These are phyloP conservation scores for Suillus sp. DNA, from an alignment of 768 basidiomycete genomes.

Conservation along the genomic window DNA sequence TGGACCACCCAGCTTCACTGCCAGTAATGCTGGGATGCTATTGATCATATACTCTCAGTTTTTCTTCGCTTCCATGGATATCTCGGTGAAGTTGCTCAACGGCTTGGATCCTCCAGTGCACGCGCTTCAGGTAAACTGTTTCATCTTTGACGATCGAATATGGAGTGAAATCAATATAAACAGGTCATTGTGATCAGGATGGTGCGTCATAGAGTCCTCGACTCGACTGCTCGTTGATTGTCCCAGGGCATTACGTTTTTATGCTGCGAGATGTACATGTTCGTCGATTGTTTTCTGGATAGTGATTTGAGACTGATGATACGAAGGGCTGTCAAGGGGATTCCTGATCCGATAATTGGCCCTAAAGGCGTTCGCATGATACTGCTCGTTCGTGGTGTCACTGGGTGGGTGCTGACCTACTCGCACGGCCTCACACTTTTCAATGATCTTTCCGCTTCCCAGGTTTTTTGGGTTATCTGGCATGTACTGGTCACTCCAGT, in stretches of 20 bases:
- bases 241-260: conserved; percentile 52
- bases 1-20: conserved; percentile 9
- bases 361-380: conserved; percentile 67
- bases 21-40: conserved; percentile 57
- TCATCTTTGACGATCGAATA: neutral
- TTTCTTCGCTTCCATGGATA: conserved; percentile 62
- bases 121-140: conserved; percentile 50
- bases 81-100: conserved; percentile 64
- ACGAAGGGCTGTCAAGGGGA: conserved; percentile 39
- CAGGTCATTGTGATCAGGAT: conserved; percentile 61
- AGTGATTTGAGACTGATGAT: neutral
- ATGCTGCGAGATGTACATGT: conserved; percentile 55
- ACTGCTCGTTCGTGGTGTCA: conserved; percentile 58
- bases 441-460: neutral
- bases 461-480: conserved; percentile 76
- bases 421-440: neutral
- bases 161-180: neutral
- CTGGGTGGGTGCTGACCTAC: conserved; percentile 47
- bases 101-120: conserved; percentile 58
- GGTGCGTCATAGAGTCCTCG: conserved; percentile 37
- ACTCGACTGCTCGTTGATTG: neutral
- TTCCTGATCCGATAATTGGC: conserved; percentile 64
- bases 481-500: conserved; percentile 70
- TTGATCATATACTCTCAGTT: conserved; percentile 58
- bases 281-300: conserved; percentile 16